These are phyloP conservation scores for Alternaria longipes DNA, from an alignment of 2,329 filamentous ascomycete species.

Conservation along the genomic window DNA sequence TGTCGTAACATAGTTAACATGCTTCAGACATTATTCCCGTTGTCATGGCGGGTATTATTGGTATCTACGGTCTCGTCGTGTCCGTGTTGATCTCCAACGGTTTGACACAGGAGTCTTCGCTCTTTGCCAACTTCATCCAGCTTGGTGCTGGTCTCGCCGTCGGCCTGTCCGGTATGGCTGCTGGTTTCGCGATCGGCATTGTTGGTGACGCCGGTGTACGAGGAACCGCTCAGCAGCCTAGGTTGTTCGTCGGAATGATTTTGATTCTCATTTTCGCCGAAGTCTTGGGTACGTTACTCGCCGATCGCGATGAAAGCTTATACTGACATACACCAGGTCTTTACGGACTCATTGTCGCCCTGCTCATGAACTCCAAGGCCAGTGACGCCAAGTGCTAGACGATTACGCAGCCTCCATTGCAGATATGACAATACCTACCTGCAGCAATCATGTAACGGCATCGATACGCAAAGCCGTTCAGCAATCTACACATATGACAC, in stretches of 20 bases:
- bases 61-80: constrained; percentile 77
- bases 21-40: constrained; percentile 92
- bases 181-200: constrained; percentile 76
- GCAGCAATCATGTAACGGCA: constrained; percentile 36
- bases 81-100: constrained; percentile 65
- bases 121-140: constrained; percentile 63
- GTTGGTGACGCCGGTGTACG: constrained; percentile 84
- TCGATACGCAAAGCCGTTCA: constrained; percentile 16
- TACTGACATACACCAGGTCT: constrained; percentile 70
- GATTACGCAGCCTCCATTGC: constrained; percentile 27
- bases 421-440: constrained; percentile 42
- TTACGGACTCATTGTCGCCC: constrained; percentile 97
- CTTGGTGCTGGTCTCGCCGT: constrained; percentile 63
- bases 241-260: constrained; percentile 97
- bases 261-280: constrained; percentile 99
- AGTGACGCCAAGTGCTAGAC: constrained; percentile 33
- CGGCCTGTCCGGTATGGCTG: constrained; percentile 89
- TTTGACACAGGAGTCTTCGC: constrained; percentile 56
- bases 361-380: constrained; percentile 98
- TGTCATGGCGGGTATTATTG: constrained; percentile 99
- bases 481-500: constrained; percentile 38
- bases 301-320: not conserved
- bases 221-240: constrained; percentile 83
- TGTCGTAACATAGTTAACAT: constrained; percentile 20
- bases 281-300: constrained; percentile 80